Evolutionary conservation across 2,329 filamentous ascomycete species (phyloP).

Genomic region (Pseudogymnoascus sp.): DNA sequence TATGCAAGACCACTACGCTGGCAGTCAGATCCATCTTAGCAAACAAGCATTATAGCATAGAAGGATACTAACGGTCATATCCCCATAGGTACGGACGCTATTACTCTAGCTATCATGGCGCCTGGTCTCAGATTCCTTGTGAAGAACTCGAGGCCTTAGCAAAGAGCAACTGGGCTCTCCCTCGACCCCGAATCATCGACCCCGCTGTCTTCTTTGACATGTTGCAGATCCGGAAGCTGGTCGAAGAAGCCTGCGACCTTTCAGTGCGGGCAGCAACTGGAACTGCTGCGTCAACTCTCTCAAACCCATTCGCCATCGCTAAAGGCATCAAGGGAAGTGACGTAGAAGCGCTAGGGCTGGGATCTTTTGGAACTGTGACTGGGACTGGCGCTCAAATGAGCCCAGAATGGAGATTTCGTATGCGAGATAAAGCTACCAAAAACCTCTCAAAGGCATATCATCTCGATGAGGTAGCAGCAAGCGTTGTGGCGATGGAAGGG

Average conservation of each 20-base stretch:
- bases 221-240: constrained; percentile 69
- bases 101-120: constrained; percentile 74
- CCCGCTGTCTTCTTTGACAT: constrained; percentile 76
- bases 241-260: constrained; percentile 72
- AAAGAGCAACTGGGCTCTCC: constrained; percentile 70
- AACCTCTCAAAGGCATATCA: constrained; percentile 71
- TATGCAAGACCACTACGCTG: background rate
- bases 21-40: background rate
- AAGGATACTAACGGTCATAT: constrained; percentile 10
- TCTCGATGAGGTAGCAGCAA: constrained; percentile 74
- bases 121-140: constrained; percentile 71
- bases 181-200: constrained; percentile 68
- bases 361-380: constrained; percentile 41
- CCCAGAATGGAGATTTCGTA: constrained; percentile 66
- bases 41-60: background rate
- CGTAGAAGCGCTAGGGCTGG: constrained; percentile 47
- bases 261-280: constrained; percentile 71
- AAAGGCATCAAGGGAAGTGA: constrained; percentile 41
- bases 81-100: constrained; percentile 67
- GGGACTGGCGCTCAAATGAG: constrained; percentile 60
- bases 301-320: constrained; percentile 43
- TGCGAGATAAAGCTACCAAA: constrained; percentile 72
- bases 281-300: constrained; percentile 55
- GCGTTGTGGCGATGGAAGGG: constrained; percentile 76
- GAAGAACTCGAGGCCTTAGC: constrained; percentile 74